Conservation (phyloP, 78 protist genomes). For the Dictyostelium firmibasis region DNA sequence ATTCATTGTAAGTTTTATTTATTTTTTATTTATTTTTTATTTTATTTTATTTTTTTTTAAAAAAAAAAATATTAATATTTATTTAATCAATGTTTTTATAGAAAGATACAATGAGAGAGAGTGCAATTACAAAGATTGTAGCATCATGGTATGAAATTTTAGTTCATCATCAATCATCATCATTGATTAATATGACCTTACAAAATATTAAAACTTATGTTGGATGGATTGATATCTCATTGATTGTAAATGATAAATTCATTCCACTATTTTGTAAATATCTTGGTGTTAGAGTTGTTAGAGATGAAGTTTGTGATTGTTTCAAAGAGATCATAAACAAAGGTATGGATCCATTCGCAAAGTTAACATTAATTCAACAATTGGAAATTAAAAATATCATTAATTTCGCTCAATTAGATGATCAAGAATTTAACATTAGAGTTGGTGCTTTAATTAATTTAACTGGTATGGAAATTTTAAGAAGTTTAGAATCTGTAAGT, state of each 20-base stretch:
- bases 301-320: slow-evolving; percentile 64
- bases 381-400: slow-evolving; percentile 50
- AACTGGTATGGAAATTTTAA: slow-evolving; percentile 79
- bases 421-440: slow-evolving; percentile 53
- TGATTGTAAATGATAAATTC: slow-evolving; percentile 77
- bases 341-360: slow-evolving; percentile 76
- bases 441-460: slow-evolving; percentile 70
- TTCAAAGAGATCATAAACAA: slow-evolving; percentile 72
- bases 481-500: slow-evolving; percentile 56
- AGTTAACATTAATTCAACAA: slow-evolving; percentile 44
- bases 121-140: slow-evolving; percentile 56
- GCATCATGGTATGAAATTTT: slow-evolving; percentile 78
- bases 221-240: slow-evolving; percentile 82
- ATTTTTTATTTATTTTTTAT: not conserved
- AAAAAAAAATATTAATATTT: not conserved
- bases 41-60: not conserved
- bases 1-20: slow-evolving; percentile 16
- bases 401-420: slow-evolving; percentile 20
- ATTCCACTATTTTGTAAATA: slow-evolving; percentile 63
- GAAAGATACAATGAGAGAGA: slow-evolving; percentile 82
- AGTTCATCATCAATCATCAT: slow-evolving; percentile 11
- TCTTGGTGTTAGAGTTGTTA: slow-evolving; percentile 9
- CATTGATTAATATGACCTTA: slow-evolving; percentile 47
- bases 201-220: slow-evolving; percentile 75
- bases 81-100: not conserved